These are phyloP conservation scores for Nemania sp. DNA, from an alignment of 2,329 filamentous ascomycete genomes.

Conservation along the genomic window DNA sequence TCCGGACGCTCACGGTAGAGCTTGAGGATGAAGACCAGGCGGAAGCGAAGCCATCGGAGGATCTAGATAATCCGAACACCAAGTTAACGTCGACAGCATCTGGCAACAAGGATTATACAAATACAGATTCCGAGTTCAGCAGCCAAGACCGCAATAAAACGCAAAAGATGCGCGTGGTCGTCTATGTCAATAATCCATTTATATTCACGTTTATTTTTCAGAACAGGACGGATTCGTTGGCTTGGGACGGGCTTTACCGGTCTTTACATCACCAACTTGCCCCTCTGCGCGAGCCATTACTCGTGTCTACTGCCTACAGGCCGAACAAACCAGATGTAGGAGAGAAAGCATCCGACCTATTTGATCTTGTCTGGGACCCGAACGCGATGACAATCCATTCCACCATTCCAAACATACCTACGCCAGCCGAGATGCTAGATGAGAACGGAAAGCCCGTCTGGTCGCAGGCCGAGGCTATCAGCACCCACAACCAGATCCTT, in stretches of 20 bases:
- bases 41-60: constrained; percentile 51
- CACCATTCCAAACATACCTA: constrained; percentile 69
- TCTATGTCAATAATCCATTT: constrained; percentile 76
- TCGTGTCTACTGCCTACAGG: constrained; percentile 61
- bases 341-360: constrained; percentile 51
- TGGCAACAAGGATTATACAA: constrained; percentile 26
- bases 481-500: constrained; percentile 67
- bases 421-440: constrained; percentile 41
- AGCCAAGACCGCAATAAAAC: constrained; percentile 59
- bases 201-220: constrained; percentile 77
- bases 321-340: constrained; percentile 53
- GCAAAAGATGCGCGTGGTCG: constrained; percentile 67
- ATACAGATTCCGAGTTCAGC: constrained; percentile 42
- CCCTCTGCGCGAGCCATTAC: constrained; percentile 61
- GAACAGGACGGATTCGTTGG: constrained; percentile 61
- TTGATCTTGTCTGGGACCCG: constrained; percentile 67
- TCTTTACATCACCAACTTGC: constrained; percentile 64
- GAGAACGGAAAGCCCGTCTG: constrained; percentile 46
- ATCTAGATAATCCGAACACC: constrained; percentile 49
- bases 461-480: constrained; percentile 66
- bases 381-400: constrained; percentile 60
- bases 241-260: constrained; percentile 60
- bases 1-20: constrained; percentile 71
- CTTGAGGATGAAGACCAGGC: constrained; percentile 52
- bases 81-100: constrained; percentile 32